These are phyloP conservation scores for Cystofilobasidium ferigula DNA, from an alignment of 768 basidiomycete genomes.

Conservation along the genomic window DNA sequence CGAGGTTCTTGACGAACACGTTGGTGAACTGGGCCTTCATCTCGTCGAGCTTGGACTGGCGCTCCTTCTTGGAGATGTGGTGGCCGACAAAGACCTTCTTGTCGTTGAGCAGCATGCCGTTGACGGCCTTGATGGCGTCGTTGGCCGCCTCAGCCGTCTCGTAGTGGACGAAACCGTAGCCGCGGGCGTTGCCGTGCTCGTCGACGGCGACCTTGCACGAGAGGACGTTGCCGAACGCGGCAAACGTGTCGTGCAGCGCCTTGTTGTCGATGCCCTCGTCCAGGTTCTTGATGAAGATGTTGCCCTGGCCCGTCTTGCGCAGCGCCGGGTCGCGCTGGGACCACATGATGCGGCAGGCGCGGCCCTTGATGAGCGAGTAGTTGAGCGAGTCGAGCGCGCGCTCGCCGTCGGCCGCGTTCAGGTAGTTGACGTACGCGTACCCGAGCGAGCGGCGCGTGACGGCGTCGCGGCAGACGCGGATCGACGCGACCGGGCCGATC, in stretches of 20 bases:
- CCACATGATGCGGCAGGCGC: slow-evolving; percentile 99
- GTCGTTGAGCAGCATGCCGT: slow-evolving; percentile 98
- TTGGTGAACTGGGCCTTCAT: slow-evolving; percentile 96
- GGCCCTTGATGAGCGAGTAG: slow-evolving; percentile 96
- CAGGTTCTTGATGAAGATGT: slow-evolving; percentile 99
- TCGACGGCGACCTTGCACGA: slow-evolving; percentile 99
- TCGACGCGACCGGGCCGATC: slow-evolving; percentile 97
- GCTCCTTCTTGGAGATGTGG: slow-evolving; percentile 96
- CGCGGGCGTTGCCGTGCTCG: slow-evolving; percentile 87
- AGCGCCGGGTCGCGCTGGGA: slow-evolving; percentile 98
- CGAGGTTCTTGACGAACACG: slow-evolving; percentile 95
- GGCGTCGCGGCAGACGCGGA: slow-evolving; percentile 99
- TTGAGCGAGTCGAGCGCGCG: slow-evolving; percentile 98
- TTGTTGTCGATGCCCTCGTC: slow-evolving; percentile 97
- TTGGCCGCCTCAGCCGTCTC: slow-evolving; percentile 95
- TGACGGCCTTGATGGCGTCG: slow-evolving; percentile 92
- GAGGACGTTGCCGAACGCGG: slow-evolving; percentile 94
- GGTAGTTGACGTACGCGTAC: slow-evolving; percentile 99
- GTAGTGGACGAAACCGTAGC: slow-evolving; percentile 98
- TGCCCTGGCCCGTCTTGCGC: slow-evolving; percentile 98
- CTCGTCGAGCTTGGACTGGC: slow-evolving; percentile 96
- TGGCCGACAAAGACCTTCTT: slow-evolving; percentile 98
- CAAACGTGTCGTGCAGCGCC: slow-evolving; percentile 98
- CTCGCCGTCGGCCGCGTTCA: slow-evolving; percentile 94
- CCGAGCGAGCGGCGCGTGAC: slow-evolving; percentile 98